Evolutionary conservation across 169 alveolate genomes (phyloP).

Genomic region (Plasmodium ovale): DNA sequence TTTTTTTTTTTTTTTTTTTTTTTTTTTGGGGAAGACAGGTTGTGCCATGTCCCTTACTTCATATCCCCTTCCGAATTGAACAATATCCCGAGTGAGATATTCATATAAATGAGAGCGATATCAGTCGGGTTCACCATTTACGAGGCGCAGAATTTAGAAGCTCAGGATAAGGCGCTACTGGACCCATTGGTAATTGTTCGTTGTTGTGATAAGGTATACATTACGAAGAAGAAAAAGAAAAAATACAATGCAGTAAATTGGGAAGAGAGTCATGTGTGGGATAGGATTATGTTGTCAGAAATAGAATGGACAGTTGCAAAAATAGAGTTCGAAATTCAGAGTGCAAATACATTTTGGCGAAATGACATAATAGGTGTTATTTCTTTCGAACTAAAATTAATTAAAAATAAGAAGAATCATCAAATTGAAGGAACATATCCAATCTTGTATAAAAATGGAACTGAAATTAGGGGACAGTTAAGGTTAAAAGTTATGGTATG

Average conservation of each 20-base stretch:
- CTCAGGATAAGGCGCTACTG: constrained; percentile 81
- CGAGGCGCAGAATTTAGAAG: constrained; percentile 87
- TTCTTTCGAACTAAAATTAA: constrained; percentile 88
- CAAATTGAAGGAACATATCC: constrained; percentile 86
- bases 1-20: no score
- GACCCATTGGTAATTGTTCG: constrained; percentile 92
- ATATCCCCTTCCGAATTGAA: no score
- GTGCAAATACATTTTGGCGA: constrained; percentile 93
- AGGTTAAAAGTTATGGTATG: constrained; percentile 88
- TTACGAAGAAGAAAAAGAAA: constrained; percentile 88
- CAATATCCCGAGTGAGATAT: no score
- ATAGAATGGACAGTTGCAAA: constrained; percentile 91
- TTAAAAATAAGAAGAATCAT: constrained; percentile 88
- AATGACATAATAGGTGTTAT: constrained; percentile 90
- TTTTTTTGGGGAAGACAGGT: no score
- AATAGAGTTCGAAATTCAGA: constrained; percentile 92
- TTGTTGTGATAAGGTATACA: constrained; percentile 90
- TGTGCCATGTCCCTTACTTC: no score
- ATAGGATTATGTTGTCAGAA: constrained; percentile 86
- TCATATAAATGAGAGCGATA: constrained; percentile 82
- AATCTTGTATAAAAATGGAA: constrained; percentile 85
- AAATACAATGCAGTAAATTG: constrained; percentile 91
- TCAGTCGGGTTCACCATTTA: constrained; percentile 90
- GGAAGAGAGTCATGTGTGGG: constrained; percentile 93
- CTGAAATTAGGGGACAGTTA: constrained; percentile 84